Evolutionary conservation across 164 flowering plant genomes (phyloP).

Genomic region (grape (Vitis vinifera)): DNA sequence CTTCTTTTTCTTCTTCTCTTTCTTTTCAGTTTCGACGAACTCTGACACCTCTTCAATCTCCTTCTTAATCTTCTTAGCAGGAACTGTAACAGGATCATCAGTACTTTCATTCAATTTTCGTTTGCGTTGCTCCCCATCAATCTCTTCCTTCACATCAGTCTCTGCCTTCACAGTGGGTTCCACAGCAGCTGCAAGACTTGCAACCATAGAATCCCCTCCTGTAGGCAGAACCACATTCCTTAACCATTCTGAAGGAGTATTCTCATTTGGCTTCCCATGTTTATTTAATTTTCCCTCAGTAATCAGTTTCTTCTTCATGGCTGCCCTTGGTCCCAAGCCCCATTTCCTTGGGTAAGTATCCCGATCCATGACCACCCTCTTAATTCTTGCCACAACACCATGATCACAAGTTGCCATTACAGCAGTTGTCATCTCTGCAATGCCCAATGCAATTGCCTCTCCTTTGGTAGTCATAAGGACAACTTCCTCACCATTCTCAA

Average conservation of each 20-base stretch:
- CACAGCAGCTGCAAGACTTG: conserved; percentile 51
- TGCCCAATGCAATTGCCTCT: conserved; percentile 78
- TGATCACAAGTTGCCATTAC: conserved; percentile 90
- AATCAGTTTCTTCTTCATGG: conserved; percentile 74
- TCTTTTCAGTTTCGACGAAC: conserved; percentile 14
- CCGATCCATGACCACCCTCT: conserved; percentile 87
- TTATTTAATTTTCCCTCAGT: conserved; percentile 63
- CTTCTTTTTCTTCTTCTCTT: conserved; percentile 42
- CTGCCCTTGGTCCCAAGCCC: conserved; percentile 83
- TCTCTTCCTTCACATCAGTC: conserved; percentile 12
- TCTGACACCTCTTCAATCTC: conserved; percentile 18
- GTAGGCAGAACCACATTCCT: conserved; percentile 65
- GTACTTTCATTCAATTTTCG: conserved; percentile 37
- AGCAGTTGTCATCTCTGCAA: conserved; percentile 83
- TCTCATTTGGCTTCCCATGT: conserved; percentile 78
- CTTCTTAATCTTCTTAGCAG: conserved; percentile 36
- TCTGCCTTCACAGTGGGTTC: conserved; percentile 9
- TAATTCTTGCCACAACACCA: conserved; percentile 76
- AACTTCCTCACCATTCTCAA: conserved; percentile 72
- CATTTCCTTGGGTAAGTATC: conserved; percentile 86
- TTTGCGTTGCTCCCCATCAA: conserved; percentile 34
- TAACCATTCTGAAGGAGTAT: conserved; percentile 66
- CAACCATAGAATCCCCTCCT: conserved; percentile 67
- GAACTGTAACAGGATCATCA: conserved; percentile 29
- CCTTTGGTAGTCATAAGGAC: conserved; percentile 84